These are phyloP conservation scores for Adansonia madagascariensis DNA, from an alignment of 441 rosid genomes.

Conservation along the genomic window DNA sequence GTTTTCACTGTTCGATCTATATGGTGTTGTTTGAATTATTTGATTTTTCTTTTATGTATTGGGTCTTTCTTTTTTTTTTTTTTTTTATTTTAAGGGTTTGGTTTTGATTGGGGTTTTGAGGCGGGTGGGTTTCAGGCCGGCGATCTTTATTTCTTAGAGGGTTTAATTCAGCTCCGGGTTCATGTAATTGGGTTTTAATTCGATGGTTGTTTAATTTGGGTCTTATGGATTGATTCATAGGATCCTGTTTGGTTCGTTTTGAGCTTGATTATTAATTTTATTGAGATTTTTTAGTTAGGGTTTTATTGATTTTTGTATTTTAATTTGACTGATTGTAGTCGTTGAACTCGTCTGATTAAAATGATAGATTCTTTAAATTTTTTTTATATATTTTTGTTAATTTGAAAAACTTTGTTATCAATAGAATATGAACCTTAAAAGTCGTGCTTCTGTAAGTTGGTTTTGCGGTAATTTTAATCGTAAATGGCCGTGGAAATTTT, in stretches of 20 bases:
- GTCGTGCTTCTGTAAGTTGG: background rate
- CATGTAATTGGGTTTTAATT: slow-evolving; percentile 33
- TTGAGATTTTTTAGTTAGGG: slow-evolving; percentile 23
- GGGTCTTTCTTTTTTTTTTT: background rate
- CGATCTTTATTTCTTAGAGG: slow-evolving; percentile 33
- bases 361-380: background rate
- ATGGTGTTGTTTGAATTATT: slow-evolving; percentile 20
- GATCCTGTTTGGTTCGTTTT: slow-evolving; percentile 23
- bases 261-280: slow-evolving; percentile 16
- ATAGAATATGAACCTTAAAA: background rate
- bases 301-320: slow-evolving; percentile 30
- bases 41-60: background rate
- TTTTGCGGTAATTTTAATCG: background rate
- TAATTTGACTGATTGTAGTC: slow-evolving; percentile 7
- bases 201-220: slow-evolving; percentile 4
- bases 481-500: background rate
- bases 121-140: slow-evolving; percentile 31
- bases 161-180: slow-evolving; percentile 30
- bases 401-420: background rate
- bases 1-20: slow-evolving; percentile 46
- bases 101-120: slow-evolving; percentile 46
- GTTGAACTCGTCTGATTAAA: slow-evolving; percentile 6
- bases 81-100: slow-evolving; percentile 37
- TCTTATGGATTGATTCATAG: slow-evolving; percentile 2
- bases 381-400: background rate